phyloP scores from a whole-genome alignment of 148 eudicot species.

The Oxyria digyna region DNA sequence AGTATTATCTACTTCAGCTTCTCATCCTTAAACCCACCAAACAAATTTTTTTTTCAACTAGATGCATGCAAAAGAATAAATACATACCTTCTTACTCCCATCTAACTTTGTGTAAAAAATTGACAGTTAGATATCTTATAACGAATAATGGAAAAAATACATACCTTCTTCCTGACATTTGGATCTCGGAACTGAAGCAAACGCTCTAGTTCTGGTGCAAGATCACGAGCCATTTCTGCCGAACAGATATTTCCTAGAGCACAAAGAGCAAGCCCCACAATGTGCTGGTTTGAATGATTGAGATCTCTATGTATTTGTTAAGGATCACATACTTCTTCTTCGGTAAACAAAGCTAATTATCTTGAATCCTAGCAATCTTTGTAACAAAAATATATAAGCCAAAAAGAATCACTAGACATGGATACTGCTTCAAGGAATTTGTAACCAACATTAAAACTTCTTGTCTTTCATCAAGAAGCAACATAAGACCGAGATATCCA shows the following conservation, averaged over 20 bases:
- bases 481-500: conserved; percentile 95
- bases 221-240: conserved; percentile 99
- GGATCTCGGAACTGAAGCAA: conserved; percentile 96
- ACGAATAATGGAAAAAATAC: conserved; percentile 6
- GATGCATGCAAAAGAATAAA: not conserved
- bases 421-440: conserved; percentile 97
- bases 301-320: conserved; percentile 63
- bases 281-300: conserved; percentile 88
- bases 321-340: conserved; percentile 22
- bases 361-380: not conserved
- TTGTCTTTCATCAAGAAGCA: conserved; percentile 99
- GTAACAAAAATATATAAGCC: not conserved
- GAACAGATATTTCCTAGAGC: conserved; percentile 97
- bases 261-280: conserved; percentile 97
- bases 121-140: too few species aligned
- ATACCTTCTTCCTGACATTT: conserved; percentile 89
- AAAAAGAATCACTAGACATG: conserved; percentile 16
- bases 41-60: not conserved
- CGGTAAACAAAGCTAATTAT: not conserved
- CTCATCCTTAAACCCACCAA: not conserved
- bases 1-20: not conserved
- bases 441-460: conserved; percentile 99
- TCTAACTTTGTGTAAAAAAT: too few species aligned
- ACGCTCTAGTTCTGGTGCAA: conserved; percentile 89
- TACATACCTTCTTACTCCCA: conserved; percentile 84